Evolutionary conservation across 176 grass and related monocot genomes (phyloP), one percentile per base, ranked within the genome.

Genomic region (Hsuehochloa calcarea): DNA sequence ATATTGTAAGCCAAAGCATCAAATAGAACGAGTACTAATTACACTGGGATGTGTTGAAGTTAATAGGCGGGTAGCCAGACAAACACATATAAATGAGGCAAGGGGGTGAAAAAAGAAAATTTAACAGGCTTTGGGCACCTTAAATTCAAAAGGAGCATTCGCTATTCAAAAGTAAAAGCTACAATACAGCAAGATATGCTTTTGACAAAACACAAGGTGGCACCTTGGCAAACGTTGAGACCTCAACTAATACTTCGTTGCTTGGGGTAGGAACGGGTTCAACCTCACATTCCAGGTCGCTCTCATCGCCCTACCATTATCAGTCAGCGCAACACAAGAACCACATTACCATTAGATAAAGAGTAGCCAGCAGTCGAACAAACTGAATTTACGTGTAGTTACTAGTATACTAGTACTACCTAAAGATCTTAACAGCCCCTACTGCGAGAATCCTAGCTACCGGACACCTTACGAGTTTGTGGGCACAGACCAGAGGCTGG

Each of bases 251-350:
- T 4, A 79, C 74, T 82, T 92, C 88, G 1, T 58, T 79, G 47
- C 61, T 91, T 4, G 86, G 83, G 49, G 79, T 64, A 75, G 93
- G 91, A 81, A 86, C 80, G 3, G 86, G 78, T 89, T 99, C 97
- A 84, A 88, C 26, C 56, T 96, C 93, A 71, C 85, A 85, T 65
- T 99, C 97, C 70, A 99, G 47, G 88, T 99, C 97, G 79, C 97
- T 99, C 49, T 96, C 97, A 90, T 96, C 93, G 59, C 85, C 97
- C 97, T 99, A 75, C 40, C 67, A 74, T 79, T 2, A 61, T 44
- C 70, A 65, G 61, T 60, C 22, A 70, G 41, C 1, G 14, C 15
- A 86, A 56, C 56, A 73, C 4, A 65, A 73, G 51, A 19, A 66
- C 25, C 9, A 65, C 5, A 70, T 5, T 6, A 23, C 22, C 40